Conservation (phyloP, 2,329 filamentous ascomycete genomes). For the Neoascochyta sp. region DNA sequence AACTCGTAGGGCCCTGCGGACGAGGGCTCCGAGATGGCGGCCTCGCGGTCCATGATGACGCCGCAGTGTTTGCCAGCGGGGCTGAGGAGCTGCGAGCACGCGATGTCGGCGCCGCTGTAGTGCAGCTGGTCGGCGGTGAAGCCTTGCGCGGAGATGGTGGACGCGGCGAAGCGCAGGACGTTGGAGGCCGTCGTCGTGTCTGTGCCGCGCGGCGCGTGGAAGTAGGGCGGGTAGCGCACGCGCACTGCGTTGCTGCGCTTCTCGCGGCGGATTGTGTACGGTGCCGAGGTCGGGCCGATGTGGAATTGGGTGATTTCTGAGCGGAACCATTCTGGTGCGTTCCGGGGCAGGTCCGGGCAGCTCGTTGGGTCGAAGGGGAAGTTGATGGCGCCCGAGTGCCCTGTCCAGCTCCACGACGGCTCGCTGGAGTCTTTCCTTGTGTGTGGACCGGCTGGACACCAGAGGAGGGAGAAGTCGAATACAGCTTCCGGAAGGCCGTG, state of each 20-base stretch:
- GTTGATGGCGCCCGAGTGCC: conserved; percentile 23
- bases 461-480: conserved; percentile 32
- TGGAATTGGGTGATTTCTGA: conserved; percentile 29
- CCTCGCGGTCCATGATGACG: conserved; percentile 31
- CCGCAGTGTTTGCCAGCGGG: conserved; percentile 22
- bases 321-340: conserved; percentile 24
- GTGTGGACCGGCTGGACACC: conserved; percentile 26
- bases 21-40: conserved; percentile 15
- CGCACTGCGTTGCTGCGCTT: conserved; percentile 19
- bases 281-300: conserved; percentile 18
- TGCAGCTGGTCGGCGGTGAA: conserved; percentile 27
- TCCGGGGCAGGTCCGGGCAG: conserved; percentile 26
- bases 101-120: conserved; percentile 16
- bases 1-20: conserved; percentile 25
- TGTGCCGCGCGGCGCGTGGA: conserved; percentile 20
- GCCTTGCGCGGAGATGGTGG: conserved; percentile 21
- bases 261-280: conserved; percentile 29
- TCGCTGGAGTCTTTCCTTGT: conserved; percentile 14
- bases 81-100: conserved; percentile 25
- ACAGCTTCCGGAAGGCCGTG: conserved; percentile 31
- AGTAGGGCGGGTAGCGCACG: conserved; percentile 25
- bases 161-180: conserved; percentile 25
- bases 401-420: conserved; percentile 35
- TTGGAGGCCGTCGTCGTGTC: conserved; percentile 15
- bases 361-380: conserved; percentile 36